phyloP scores from a whole-genome alignment of 2,329 filamentous ascomycete species.

The Bipolaris oryzae region DNA sequence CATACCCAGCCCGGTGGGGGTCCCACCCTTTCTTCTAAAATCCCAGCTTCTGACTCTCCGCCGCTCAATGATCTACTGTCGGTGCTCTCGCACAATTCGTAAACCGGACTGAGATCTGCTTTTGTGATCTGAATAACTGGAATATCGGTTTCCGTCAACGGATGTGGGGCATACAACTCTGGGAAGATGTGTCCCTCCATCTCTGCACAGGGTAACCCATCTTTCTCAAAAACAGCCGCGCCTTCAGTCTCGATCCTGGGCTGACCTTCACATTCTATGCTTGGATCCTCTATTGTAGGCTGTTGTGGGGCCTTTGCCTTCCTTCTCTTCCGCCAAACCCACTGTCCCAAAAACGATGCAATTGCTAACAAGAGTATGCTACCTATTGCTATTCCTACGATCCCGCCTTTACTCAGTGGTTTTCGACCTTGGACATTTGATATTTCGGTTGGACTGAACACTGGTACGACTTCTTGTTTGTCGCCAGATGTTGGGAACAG shows the following conservation, averaged over 20 bases:
- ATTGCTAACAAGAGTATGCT: neutral
- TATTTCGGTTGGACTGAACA: neutral
- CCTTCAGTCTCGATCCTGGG: conserved; percentile 12
- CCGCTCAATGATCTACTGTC: neutral
- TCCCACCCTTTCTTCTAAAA: neutral
- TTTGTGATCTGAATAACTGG: neutral
- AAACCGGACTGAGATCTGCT: neutral
- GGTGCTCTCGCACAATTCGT: neutral
- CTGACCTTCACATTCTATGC: conserved; percentile 8
- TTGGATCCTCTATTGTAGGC: neutral
- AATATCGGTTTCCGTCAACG: neutral
- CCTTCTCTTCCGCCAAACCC: neutral
- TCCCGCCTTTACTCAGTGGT: neutral
- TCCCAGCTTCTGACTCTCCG: neutral
- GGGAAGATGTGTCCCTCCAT: conserved; percentile 14
- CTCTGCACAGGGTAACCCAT: conserved; percentile 10
- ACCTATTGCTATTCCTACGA: neutral
- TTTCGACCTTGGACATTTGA: too few relatives aligned
- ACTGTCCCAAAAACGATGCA: neutral
- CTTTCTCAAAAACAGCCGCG: conserved; percentile 11
- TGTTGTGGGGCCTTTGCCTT: too few relatives aligned
- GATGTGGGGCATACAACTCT: conserved; percentile 1
- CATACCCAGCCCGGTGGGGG: neutral
- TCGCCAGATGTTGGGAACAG: neutral
- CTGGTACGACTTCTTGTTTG: neutral